phyloP scores from a whole-genome alignment of 2,329 filamentous ascomycete species.

The Epichloe uncinata region DNA sequence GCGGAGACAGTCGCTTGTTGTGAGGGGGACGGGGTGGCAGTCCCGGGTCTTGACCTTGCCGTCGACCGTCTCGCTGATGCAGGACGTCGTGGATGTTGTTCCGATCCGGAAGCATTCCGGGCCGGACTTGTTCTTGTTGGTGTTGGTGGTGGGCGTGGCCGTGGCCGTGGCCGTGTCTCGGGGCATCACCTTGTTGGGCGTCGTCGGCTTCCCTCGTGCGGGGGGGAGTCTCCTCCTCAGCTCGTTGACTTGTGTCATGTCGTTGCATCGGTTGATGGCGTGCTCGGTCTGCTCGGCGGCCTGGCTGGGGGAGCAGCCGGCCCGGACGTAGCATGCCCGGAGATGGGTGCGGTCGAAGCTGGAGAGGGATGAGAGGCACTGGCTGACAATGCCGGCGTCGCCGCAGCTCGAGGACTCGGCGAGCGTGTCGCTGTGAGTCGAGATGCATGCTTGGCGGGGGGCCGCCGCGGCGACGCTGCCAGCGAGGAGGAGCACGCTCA shows the following conservation, averaged over 20 bases:
- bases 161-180: not conserved
- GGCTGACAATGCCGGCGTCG: conserved; percentile 24
- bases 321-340: conserved; percentile 22
- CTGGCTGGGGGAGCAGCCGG: conserved; percentile 21
- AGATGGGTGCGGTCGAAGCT: conserved; percentile 21
- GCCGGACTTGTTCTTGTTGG: conserved; percentile 8
- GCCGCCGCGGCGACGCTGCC: conserved; percentile 20
- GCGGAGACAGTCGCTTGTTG: conserved; percentile 26
- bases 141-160: not conserved
- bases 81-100: conserved; percentile 23
- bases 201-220: not conserved
- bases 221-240: too few relatives aligned
- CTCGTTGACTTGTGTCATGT: conserved; percentile 13
- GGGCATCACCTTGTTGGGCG: not conserved
- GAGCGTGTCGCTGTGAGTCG: conserved; percentile 24
- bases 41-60: conserved; percentile 20
- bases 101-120: conserved; percentile 21
- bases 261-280: conserved; percentile 19
- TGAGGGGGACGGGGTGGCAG: conserved; percentile 25
- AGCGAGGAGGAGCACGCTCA: conserved; percentile 17
- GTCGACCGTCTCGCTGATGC: conserved; percentile 26
- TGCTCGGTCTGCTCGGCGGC: conserved; percentile 17
- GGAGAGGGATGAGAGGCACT: conserved; percentile 28
- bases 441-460: conserved; percentile 26
- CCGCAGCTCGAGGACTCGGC: conserved; percentile 28